Conservation (phyloP, 345 rosid genomes). For the Trapa incisa region DNA sequence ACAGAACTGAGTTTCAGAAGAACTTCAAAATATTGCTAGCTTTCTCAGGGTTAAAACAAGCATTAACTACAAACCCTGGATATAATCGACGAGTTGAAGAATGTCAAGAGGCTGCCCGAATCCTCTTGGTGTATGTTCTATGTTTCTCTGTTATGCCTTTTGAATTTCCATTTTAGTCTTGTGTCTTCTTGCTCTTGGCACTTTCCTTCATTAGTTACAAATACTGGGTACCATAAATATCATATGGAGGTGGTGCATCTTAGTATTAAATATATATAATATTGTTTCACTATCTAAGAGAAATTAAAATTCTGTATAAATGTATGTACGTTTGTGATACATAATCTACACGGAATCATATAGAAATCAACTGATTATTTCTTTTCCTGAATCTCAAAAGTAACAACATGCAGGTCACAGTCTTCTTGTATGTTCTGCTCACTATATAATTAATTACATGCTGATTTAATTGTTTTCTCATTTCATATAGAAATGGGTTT, state of each 20-base stretch:
- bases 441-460: neutral
- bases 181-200: neutral
- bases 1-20: conserved; percentile 22
- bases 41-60: conserved; percentile 84
- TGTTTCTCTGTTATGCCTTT: neutral
- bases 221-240: neutral
- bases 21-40: conserved; percentile 79
- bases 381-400: neutral
- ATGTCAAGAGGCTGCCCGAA: conserved; percentile 83
- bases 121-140: conserved; percentile 55
- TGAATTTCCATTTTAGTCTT: neutral
- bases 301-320: neutral
- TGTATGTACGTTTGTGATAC: neutral
- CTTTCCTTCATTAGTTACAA: neutral
- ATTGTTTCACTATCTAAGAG: neutral
- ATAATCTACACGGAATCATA: neutral
- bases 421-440: neutral
- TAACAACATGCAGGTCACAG: neutral
- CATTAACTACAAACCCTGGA: conserved; percentile 82
- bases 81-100: conserved; percentile 82
- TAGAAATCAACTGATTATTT: neutral
- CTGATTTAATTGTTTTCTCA: neutral
- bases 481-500: neutral
- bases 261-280: neutral
- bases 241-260: neutral